Conservation (phyloP, 768 basidiomycete genomes). For the Exsudoporus frostii region DNA sequence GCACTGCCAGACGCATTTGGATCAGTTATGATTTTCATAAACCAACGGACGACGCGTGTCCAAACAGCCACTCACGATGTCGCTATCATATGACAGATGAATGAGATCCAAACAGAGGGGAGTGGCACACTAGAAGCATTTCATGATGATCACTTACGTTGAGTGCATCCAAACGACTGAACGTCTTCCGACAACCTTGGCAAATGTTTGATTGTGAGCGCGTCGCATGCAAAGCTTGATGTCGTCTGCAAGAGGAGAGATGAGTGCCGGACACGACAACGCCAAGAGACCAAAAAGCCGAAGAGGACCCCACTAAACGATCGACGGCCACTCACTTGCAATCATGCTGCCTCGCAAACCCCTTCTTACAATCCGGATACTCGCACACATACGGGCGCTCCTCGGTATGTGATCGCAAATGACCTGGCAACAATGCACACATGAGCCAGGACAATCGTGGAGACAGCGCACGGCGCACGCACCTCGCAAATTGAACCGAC, state of each 20-base stretch:
- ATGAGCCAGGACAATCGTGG: slow-evolving; percentile 8
- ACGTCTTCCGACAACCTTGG: slow-evolving; percentile 90
- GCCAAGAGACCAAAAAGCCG: not conserved
- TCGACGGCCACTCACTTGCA: slow-evolving; percentile 71
- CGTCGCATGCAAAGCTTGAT: slow-evolving; percentile 84
- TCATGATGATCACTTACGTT: slow-evolving; percentile 64
- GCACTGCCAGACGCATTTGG: slow-evolving; percentile 46
- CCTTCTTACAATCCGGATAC: slow-evolving; percentile 92
- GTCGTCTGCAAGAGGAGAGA: slow-evolving; percentile 51
- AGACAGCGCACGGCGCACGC: slow-evolving; percentile 11
- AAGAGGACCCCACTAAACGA: too few relatives aligned
- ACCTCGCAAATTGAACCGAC: slow-evolving; percentile 87
- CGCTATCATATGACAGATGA: slow-evolving; percentile 45
- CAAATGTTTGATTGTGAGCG: slow-evolving; percentile 85
- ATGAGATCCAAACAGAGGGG: slow-evolving; percentile 22
- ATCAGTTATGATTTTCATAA: slow-evolving; percentile 28
- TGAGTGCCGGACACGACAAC: slow-evolving; percentile 3
- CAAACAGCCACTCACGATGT: slow-evolving; percentile 57
- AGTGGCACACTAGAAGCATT: slow-evolving; percentile 25
- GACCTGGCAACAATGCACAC: slow-evolving; percentile 47
- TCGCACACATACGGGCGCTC: slow-evolving; percentile 93
- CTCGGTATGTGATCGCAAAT: slow-evolving; percentile 92
- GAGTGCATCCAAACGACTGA: slow-evolving; percentile 89
- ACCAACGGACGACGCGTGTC: slow-evolving; percentile 21
- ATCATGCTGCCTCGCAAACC: slow-evolving; percentile 93